Base-by-base conservation (phyloP, 768 basidiomycete genomes). In the Collybiopsis luxurians region DNA sequence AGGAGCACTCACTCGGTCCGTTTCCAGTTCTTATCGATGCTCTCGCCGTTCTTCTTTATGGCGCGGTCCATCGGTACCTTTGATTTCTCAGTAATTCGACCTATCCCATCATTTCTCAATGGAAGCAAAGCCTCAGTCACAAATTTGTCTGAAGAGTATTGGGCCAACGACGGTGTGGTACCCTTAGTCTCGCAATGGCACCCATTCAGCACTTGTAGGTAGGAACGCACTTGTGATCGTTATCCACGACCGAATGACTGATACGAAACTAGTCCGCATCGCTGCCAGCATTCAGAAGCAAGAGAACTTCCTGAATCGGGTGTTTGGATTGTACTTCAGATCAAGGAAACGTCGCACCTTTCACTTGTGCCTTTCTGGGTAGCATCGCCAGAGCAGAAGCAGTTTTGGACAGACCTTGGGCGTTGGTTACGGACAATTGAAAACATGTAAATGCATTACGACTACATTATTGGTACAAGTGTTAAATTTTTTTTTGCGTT, bases 101-200 rank as follows among this genome's bases (percentile, higher is more conserved):
- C 77, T 5, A 43, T 59, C 7, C 76, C 76, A 3, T 71, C 69
- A 13, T 76, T 76, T 59, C 53, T 66, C 4, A 23, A 56, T 27
- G 47, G 53, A 38, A 13, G 10, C 17, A 19, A 7, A 15, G 19
- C n/a, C 39, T 26, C 19, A 39, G 28, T 52, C 24, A 42, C 31
- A 27, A 49, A 48, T 26, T 28, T 55, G 15, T 65, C 68, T 3
- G 68, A 72, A 44, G 68, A 72, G 52, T 69, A 71, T 54, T 68
- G 69, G 63, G 73, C 71, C 0, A 82, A 80, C 60, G 81, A 81
- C 58, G 79, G 80, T 9, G 69, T 81, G 6, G 79, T 79, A 4
- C 79, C 79, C 7, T 13, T 77, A 15, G 79, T 81, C 61, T 79
- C 79, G 6, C 80, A 79, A 55, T 81, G 74, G 73, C 81, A 81